A percentile compares a stretch with the other conserved stretches of the same genome.
Evolutionary conservation across 73 alveolate genomes (phyloP).

Genomic region (Stentor coeruleus): DNA sequence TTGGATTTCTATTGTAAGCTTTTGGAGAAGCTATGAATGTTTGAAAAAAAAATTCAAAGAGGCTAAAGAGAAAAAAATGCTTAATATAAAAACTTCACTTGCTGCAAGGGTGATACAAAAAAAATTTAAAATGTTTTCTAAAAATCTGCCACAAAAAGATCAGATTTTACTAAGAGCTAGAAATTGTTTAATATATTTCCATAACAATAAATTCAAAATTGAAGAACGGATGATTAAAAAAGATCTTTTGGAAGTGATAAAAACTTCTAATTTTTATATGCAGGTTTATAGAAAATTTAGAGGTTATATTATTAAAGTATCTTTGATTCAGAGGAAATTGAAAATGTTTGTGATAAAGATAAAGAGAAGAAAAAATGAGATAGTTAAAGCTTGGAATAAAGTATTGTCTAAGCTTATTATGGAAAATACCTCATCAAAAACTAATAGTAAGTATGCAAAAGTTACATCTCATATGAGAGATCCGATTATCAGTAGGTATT

Average conservation of each 20-base stretch:
- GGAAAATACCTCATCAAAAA: not conserved
- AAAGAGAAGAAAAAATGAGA: not conserved
- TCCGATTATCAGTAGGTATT: too few relatives aligned
- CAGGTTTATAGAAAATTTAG: too few relatives aligned
- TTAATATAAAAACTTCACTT: too few relatives aligned
- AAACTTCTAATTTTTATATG: not conserved
- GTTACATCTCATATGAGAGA: too few relatives aligned
- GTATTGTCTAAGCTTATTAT: not conserved
- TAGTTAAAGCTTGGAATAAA: not conserved
- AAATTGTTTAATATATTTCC: too few relatives aligned
- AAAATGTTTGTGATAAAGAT: too few relatives aligned
- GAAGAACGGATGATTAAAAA: too few relatives aligned
- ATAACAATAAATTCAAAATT: too few relatives aligned
- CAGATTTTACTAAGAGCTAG: too few relatives aligned
- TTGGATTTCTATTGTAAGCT: not conserved
- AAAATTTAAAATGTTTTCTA: not conserved
- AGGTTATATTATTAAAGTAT: not conserved
- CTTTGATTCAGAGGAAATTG: not conserved
- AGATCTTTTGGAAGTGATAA: not conserved
- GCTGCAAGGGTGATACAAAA: not conserved
- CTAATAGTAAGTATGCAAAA: too few relatives aligned
- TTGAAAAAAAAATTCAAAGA: not conserved
- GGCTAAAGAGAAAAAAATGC: not conserved
- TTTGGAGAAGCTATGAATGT: not conserved
- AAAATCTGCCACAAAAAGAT: not conserved